phyloP scores from a whole-genome alignment of 495 filamentous ascomycete genomes.

The Penicillium samsonianum region DNA sequence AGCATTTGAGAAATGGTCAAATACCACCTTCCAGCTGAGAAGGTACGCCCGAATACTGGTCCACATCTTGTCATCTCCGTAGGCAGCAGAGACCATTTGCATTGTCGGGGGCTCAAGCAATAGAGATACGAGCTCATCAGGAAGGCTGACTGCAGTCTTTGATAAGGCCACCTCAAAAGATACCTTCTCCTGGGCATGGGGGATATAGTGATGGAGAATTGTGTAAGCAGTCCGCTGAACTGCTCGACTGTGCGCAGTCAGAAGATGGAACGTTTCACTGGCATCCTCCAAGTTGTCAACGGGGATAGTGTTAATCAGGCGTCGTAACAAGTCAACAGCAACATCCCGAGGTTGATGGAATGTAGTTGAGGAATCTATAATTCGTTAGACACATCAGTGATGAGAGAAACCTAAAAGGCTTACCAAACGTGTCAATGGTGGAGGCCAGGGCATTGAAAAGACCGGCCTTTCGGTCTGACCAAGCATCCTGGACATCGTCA shows the following conservation, averaged over 20 bases:
- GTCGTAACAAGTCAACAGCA: constrained; percentile 66
- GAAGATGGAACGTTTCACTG: constrained; percentile 64
- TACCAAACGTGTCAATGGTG: constrained; percentile 46
- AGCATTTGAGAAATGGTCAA: constrained; percentile 79
- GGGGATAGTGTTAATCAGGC: constrained; percentile 62
- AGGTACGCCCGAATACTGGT: constrained; percentile 68
- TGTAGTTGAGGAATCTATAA: constrained; percentile 48
- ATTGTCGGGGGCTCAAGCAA: constrained; percentile 54
- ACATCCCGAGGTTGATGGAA: constrained; percentile 66
- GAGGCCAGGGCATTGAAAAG: constrained; percentile 60
- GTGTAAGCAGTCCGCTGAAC: constrained; percentile 81
- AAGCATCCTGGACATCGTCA: constrained; percentile 80
- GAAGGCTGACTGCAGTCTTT: constrained; percentile 65
- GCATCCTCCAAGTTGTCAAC: constrained; percentile 55
- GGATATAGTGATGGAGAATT: constrained; percentile 75
- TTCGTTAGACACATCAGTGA: constrained; percentile 14
- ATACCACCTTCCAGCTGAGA: constrained; percentile 88
- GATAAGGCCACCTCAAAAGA: constrained; percentile 80
- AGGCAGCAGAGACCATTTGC: constrained; percentile 50
- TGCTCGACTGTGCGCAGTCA: constrained; percentile 71
- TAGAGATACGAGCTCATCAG: constrained; percentile 69
- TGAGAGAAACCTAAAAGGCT: constrained; percentile 16
- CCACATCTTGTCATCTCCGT: constrained; percentile 44
- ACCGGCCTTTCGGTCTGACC: constrained; percentile 51
- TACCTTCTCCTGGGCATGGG: constrained; percentile 73